Conservation (phyloP, 2,329 filamentous ascomycete genomes). For the Talaromyces sp. region DNA sequence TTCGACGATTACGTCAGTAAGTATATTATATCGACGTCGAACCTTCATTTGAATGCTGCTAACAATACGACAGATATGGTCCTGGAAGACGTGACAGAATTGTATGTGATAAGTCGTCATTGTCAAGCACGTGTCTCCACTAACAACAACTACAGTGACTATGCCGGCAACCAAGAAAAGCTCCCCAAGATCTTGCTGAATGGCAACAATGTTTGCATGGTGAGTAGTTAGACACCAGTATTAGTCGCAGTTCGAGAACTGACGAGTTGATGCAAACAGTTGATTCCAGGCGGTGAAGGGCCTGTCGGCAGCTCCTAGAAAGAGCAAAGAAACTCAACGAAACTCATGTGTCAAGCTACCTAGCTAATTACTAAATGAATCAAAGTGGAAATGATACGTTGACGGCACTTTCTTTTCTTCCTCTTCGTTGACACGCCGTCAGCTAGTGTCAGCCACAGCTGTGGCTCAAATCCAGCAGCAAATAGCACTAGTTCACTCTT, state of each 20-base stretch:
- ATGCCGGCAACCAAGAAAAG: conserved; percentile 80
- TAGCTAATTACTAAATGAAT: conserved; percentile 2
- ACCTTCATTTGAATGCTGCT: background rate
- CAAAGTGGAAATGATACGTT: conserved; percentile 3
- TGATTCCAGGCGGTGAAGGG: conserved; percentile 75
- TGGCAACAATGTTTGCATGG: conserved; percentile 99
- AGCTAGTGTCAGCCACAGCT: background rate
- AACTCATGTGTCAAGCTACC: conserved; percentile 8
- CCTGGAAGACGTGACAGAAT: conserved; percentile 93
- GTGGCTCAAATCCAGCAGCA: background rate
- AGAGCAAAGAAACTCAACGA: conserved; percentile 3
- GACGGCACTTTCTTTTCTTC: background rate
- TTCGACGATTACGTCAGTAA: conserved; percentile 99
- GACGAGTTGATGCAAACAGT: conserved; percentile 44
- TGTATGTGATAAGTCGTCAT: conserved; percentile 50
- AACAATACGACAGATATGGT: conserved; percentile 74
- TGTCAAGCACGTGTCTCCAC: background rate
- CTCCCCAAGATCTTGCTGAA: conserved; percentile 93
- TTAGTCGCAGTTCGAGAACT: background rate
- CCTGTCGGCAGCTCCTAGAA: conserved; percentile 41
- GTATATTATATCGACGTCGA: conserved; percentile 44
- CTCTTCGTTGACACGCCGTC: background rate
- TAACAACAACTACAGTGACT: conserved; percentile 61
- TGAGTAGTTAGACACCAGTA: conserved; percentile 43
- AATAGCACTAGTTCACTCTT: background rate